Evolutionary conservation across 345 rosid genomes (phyloP), one percentile per base, ranked within the genome.

Genomic region (Murraya koenigii): DNA sequence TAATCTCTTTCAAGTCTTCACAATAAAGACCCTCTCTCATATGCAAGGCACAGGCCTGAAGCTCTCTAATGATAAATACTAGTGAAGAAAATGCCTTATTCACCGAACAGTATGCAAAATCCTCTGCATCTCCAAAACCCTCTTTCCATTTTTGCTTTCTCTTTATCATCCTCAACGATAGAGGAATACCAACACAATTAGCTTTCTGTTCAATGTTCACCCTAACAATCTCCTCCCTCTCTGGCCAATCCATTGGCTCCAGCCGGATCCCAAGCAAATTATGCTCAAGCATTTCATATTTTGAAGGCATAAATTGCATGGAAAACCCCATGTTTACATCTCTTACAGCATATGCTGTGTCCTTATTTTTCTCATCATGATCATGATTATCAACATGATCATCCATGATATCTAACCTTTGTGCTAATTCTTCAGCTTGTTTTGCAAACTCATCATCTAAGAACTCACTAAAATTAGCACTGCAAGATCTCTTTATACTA

Each of bases 11-110:
- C 38, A 91, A 74, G 56, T 89, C 93, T 75, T 87, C 90, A 52
- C 81, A 55, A 25, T 49, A 49, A 22, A 84, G 69, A 35, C 74
- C 55, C 55, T 83, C 93, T 54, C 84, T 87, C 23, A 71, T 78
- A 25, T 81, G 82, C 74, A 90, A 80, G 1, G 93, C 87, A 71
- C 82, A 75, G 81, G 75, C 86, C 36, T 92, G 94, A 36, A 94
- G 81, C 91, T 93, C 97, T 55, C 88, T 78, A 8, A 91, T 77
- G 78, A 91, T 93, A 55, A 90, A 85, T 1, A 89, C 90, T 85
- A 89, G 77, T 9, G 94, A 87, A 17, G 97, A 89, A 58, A 95
- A 88, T 0, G 97, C 98, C 81, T 72, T 93, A 65, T 88, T 88
- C 36, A 86, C 83, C 1, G 97, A 91, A 74, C 90, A 88, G 52